Conservation (phyloP, 495 filamentous ascomycete genomes). For the Bacidia rubella region DNA sequence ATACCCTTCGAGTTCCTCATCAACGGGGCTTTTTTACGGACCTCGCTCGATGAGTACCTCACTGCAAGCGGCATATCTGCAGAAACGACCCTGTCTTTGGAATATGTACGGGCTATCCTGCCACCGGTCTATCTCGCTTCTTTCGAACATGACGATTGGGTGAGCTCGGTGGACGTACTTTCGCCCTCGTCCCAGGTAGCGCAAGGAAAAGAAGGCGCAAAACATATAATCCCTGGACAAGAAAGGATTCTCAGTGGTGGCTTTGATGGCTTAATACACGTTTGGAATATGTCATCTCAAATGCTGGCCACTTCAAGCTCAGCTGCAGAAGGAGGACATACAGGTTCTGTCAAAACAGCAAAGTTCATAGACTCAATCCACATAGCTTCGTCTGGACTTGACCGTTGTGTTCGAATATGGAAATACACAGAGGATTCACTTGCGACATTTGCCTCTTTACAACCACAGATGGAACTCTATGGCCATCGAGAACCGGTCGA, state of each 20-base stretch:
- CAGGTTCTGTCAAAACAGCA: conserved; percentile 58
- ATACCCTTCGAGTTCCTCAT: conserved; percentile 94
- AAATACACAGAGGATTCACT: conserved; percentile 59
- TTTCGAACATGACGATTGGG: conserved; percentile 95
- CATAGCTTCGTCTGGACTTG: conserved; percentile 67
- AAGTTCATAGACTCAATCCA: conserved; percentile 65
- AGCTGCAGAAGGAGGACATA: conserved; percentile 54
- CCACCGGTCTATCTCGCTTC: conserved; percentile 74
- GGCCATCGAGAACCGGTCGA: conserved; percentile 69
- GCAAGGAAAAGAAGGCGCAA: conserved; percentile 35
- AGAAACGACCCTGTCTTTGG: conserved; percentile 72
- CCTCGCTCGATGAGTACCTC: conserved; percentile 80
- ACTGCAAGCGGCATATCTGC: conserved; percentile 71
- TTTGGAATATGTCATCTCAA: conserved; percentile 81
- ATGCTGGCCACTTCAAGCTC: conserved; percentile 55
- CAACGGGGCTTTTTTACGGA: conserved; percentile 78
- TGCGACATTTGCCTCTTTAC: conserved; percentile 43
- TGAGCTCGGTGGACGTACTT: conserved; percentile 78
- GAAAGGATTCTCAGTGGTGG: conserved; percentile 73
- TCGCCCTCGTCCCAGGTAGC: conserved; percentile 50
- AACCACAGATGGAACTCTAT: conserved; percentile 70
- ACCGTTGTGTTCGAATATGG: conserved; percentile 77
- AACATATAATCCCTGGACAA: conserved; percentile 31
- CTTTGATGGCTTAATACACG: conserved; percentile 73
- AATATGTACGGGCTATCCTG: conserved; percentile 84